phyloP scores from a whole-genome alignment of 805 yeast species.

The Candida sithepensis region DNA sequence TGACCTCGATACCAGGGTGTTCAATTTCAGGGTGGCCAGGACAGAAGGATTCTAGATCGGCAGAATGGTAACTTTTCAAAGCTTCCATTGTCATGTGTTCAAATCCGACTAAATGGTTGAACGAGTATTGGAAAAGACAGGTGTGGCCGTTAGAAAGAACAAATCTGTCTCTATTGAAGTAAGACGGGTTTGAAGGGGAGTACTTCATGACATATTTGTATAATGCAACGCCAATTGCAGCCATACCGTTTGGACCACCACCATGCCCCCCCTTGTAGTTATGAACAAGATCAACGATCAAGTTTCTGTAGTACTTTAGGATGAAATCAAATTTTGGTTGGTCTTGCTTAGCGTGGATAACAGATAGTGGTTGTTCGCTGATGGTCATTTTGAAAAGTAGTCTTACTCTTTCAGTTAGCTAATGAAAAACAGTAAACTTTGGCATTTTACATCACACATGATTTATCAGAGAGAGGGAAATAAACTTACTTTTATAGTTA shows the following conservation, averaged over 20 bases:
- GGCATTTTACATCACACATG: too few species aligned
- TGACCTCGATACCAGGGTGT: conserved; percentile 90
- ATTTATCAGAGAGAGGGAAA: not conserved
- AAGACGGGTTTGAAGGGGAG: conserved; percentile 85
- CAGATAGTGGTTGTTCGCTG: conserved; percentile 1
- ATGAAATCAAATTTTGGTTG: conserved; percentile 25
- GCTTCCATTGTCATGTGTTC: conserved; percentile 71
- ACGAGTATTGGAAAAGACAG: conserved; percentile 80
- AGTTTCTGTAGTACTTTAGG: conserved; percentile 29
- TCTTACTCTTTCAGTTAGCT: too few species aligned
- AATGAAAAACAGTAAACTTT: too few species aligned
- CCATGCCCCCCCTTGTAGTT: conserved; percentile 74
- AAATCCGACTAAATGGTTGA: conserved; percentile 84
- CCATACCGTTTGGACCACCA: conserved; percentile 98
- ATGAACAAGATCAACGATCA: conserved; percentile 33
- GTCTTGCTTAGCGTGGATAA: conserved; percentile 12
- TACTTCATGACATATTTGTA: conserved; percentile 71
- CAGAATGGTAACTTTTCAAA: conserved; percentile 65
- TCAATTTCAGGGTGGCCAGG: conserved; percentile 98
- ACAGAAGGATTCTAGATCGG: conserved; percentile 83
- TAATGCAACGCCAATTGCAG: conserved; percentile 88
- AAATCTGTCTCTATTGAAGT: conserved; percentile 95
- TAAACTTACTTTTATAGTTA: not conserved
- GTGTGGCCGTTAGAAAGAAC: conserved; percentile 96
- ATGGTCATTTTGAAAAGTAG: conserved; percentile 12